A percentile compares a stretch with the other conserved stretches of the same genome.
Conservation (phyloP, 1,284 basidiomycete species). For the Leccinum pachyderme region DNA sequence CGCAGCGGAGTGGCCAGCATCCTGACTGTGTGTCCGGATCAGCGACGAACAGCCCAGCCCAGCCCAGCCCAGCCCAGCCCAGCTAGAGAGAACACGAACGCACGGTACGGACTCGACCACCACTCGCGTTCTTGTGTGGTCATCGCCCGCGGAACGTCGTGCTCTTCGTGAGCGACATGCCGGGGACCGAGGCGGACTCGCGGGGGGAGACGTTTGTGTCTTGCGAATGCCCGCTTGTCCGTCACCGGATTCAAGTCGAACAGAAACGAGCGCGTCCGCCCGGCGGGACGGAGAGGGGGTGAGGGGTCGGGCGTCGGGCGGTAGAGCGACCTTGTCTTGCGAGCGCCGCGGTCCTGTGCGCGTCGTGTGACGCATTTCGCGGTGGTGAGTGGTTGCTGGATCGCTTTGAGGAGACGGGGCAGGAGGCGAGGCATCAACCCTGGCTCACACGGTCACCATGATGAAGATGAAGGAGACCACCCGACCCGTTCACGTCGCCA, state of each 20-base stretch:
- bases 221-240: slow-evolving; percentile 42
- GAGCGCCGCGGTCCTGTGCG: slow-evolving; percentile 1
- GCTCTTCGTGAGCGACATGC: slow-evolving; percentile 18
- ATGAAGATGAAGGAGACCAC: slow-evolving; percentile 12
- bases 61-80: neutral
- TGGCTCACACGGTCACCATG: slow-evolving; percentile 9
- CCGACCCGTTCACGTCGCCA: slow-evolving; percentile 47
- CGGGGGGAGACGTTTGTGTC: slow-evolving; percentile 59
- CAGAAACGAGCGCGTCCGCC: slow-evolving; percentile 55
- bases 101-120: slow-evolving; percentile 75
- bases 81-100: slow-evolving; percentile 25
- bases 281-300: slow-evolving; percentile 44
- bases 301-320: slow-evolving; percentile 34
- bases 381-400: slow-evolving; percentile 33
- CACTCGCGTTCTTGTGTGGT: slow-evolving; percentile 56
- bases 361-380: slow-evolving; percentile 10
- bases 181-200: slow-evolving; percentile 33
- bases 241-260: slow-evolving; percentile 56
- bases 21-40: slow-evolving; percentile 47
- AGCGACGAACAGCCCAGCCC: neutral
- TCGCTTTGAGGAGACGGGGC: slow-evolving; percentile 51
- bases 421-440: slow-evolving; percentile 57
- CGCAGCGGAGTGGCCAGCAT: slow-evolving; percentile 68
- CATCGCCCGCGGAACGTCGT: slow-evolving; percentile 55
- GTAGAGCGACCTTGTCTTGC: slow-evolving; percentile 37